Conservation (phyloP, 441 rosid species). For the Gossypium laxum region DNA sequence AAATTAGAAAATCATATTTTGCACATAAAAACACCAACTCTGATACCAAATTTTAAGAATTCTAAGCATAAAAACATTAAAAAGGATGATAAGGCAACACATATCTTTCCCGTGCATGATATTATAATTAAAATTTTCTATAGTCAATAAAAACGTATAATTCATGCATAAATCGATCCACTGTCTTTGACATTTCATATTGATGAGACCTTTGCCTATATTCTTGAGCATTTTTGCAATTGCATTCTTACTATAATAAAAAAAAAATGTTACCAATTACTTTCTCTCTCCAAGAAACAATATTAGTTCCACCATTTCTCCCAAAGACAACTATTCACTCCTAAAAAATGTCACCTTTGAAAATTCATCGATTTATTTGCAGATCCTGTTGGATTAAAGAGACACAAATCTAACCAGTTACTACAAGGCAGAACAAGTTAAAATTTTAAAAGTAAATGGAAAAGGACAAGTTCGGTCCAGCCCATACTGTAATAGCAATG, state of each 20-base stretch:
- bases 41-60: not conserved
- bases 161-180: not conserved
- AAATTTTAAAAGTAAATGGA: not conserved
- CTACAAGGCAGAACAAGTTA: not conserved
- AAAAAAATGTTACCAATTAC: not conserved
- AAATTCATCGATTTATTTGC: not conserved
- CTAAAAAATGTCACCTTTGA: not conserved
- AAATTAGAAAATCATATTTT: not conserved
- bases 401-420: not conserved
- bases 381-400: not conserved
- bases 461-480: not conserved
- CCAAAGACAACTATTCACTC: not conserved
- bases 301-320: not conserved
- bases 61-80: not conserved
- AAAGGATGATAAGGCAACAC: not conserved
- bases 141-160: not conserved
- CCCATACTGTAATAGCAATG: not conserved
- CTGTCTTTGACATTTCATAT: not conserved
- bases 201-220: not conserved
- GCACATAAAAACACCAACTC: not conserved
- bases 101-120: not conserved
- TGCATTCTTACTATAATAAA: not conserved
- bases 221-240: not conserved
- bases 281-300: not conserved
- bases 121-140: not conserved